Percentiles rank a stretch among this genome's conserved stretches.
These are phyloP conservation scores for Phytopythium ostracodes DNA, from an alignment of 352 stramenopile genomes.

Conservation along the genomic window DNA sequence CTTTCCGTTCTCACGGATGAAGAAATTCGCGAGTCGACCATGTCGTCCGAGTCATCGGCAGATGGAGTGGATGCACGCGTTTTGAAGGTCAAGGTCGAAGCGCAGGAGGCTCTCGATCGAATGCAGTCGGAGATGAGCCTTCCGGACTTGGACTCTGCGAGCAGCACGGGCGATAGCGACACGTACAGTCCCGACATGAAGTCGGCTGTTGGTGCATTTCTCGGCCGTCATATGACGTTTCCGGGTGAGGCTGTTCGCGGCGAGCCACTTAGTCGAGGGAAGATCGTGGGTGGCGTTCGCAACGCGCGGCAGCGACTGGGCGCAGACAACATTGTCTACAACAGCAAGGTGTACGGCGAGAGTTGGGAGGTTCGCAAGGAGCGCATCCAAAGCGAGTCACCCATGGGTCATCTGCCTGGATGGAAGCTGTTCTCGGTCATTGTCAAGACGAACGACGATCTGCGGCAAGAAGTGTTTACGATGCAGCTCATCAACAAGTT, in stretches of 20 bases:
- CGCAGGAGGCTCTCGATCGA: not conserved
- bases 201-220: slow-evolving; percentile 3
- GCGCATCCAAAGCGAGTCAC: slow-evolving; percentile 64
- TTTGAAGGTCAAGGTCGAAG: slow-evolving; percentile 15
- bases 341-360: slow-evolving; percentile 75
- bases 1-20: slow-evolving; percentile 8
- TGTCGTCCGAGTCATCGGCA: slow-evolving; percentile 23
- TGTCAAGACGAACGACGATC: slow-evolving; percentile 97
- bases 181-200: slow-evolving; percentile 8
- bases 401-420: slow-evolving; percentile 67
- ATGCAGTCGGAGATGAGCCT: slow-evolving; percentile 25
- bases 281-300: slow-evolving; percentile 10
- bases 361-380: slow-evolving; percentile 60
- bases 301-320: slow-evolving; percentile 20
- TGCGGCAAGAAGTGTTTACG: slow-evolving; percentile 96
- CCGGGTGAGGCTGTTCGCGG: slow-evolving; percentile 3
- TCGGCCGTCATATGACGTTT: slow-evolving; percentile 24
- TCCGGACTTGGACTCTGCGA: slow-evolving; percentile 11
- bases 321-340: slow-evolving; percentile 73
- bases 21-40: slow-evolving; percentile 23
- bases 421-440: slow-evolving; percentile 94
- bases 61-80: slow-evolving; percentile 14
- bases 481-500: slow-evolving; percentile 97
- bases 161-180: slow-evolving; percentile 6
- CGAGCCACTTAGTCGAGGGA: slow-evolving; percentile 12